Evolutionary conservation across 495 filamentous ascomycete genomes (phyloP), one percentile per base, ranked within the genome.

Genomic region (Entonaema liquescens): DNA sequence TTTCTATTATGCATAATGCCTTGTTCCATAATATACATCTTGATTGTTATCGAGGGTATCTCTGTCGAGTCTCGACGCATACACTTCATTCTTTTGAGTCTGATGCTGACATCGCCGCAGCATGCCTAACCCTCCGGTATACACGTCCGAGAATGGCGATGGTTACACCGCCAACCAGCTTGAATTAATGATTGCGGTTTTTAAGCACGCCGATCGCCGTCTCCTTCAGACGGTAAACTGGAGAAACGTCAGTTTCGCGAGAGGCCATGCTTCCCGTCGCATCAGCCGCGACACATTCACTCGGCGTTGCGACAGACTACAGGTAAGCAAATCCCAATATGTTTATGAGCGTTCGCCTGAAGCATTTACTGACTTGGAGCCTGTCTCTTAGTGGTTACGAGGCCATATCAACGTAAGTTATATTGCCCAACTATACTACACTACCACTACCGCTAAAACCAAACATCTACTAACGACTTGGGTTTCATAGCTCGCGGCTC

Each of bases 301-400:
- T 0, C 19, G 2, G 2, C 6, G 40, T 0, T 44, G 40, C 17
- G 3, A 12, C 0, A 0, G 1, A 0, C 9, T 1, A 7, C n/a
- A 17, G 2, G 40, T 44, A 44, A 3, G 40, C 21, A 44, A 21
- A 19, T 19, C 17, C 40, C 40, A 15, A 38, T 38, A n/a, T 21
- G 11, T 2, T 11, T 44, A 9, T 44, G 40, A 44, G 1, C n/a
- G 3, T 44, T 17, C 9, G 0, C 2, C 31, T 33, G 5, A 33
- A 5, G 3, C 40, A 44, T 44, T 17, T 44, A 21, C 40, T 44
- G 5, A 44, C 40, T 21, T 44, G 31, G 11, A 44, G 3, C 21
- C 7, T 44, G 40, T 44, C 17, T 44, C 17, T 44, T 21, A 44
- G 40, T 44, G 40, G 40, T 2, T 44, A 3, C 0, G 17, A 21